A percentile compares a stretch with the other conserved stretches of the same genome.
These are phyloP conservation scores for Neoscytalidium dimidiatum DNA, from an alignment of 2,329 filamentous ascomycete genomes.

Conservation along the genomic window DNA sequence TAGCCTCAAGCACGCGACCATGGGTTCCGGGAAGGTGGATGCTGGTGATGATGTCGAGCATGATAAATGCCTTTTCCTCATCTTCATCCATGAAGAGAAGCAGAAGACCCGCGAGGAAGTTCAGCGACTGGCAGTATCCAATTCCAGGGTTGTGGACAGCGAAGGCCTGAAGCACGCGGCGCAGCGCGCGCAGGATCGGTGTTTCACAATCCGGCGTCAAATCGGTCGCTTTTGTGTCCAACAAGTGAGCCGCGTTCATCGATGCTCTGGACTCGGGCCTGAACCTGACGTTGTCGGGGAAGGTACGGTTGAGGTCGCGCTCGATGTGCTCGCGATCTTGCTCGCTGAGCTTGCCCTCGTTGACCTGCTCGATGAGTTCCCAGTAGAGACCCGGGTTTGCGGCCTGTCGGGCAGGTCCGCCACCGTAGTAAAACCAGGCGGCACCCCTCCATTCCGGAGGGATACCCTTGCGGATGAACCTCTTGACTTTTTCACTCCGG, in stretches of 20 bases:
- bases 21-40: conserved; percentile 89
- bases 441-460: conserved; percentile 93
- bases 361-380: conserved; percentile 66
- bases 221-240: conserved; percentile 16
- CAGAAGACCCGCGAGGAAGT: conserved; percentile 88
- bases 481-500: conserved; percentile 79
- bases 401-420: conserved; percentile 75
- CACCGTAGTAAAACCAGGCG: conserved; percentile 96
- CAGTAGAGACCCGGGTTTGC: conserved; percentile 78
- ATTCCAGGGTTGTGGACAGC: conserved; percentile 87
- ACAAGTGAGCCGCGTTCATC: conserved; percentile 25
- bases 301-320: conserved; percentile 88
- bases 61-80: conserved; percentile 90
- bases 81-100: conserved; percentile 79
- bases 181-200: conserved; percentile 75
- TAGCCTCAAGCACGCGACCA: conserved; percentile 86
- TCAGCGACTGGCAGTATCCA: conserved; percentile 93
- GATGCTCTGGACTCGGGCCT: conserved; percentile 61
- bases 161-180: conserved; percentile 85
- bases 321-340: conserved; percentile 89
- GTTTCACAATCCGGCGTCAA: conserved; percentile 56
- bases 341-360: conserved; percentile 62
- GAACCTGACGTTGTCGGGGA: conserved; percentile 91
- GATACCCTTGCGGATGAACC: conserved; percentile 90
- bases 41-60: conserved; percentile 88